Base-by-base conservation (phyloP, 139 green algal genomes). In the Nannochloris sp. region DNA sequence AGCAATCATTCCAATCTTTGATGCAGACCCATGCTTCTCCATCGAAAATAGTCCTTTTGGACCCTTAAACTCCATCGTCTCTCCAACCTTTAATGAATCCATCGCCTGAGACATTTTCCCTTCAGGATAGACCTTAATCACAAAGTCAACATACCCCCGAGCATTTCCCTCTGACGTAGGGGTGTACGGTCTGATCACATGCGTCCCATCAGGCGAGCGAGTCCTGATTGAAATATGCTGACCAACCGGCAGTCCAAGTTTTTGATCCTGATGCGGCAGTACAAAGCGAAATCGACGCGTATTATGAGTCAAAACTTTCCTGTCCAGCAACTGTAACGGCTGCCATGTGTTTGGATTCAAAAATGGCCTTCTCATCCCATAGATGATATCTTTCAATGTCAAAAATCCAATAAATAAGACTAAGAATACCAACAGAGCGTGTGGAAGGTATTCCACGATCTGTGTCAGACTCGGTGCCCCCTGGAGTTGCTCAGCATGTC, bases 41-140 rank as follows among this genome's bases (percentile, higher is more conserved):
- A 94, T 93, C 16, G 69, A 53, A 44, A 94, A 91, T 10, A 74
- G 66, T 1, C 87, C 91, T 64, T 91, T 95, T 17, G 91, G 91
- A 0, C 91, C 91, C 65, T 90, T 91, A 79, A 97, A 91, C 4
- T 78, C 61, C 66, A 97, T 72, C 11, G 50, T 79, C 49, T 92
- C 68, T 6, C 89, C 88, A 5, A 95, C 62, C 6, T 82, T 23
- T 67, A 96, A 69, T 30, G 81, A 82, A 63, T 84, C 77, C 23
- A 96, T 37, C 10, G 80, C 70, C 76, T 95, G 89, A 3, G 88
- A 87, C 89, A 96, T 95, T 57, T 87, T 85, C 57, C 89, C 89
- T 33, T 87, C 49, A 0, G 81, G 78, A 67, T 96, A 96, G 2
- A 97, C 49, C 76, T 95, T 95, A 71, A 95, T 89, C 36, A 95